Conservation (phyloP, 2,329 filamentous ascomycete species). For the Zymoseptoria crescenta region DNA sequence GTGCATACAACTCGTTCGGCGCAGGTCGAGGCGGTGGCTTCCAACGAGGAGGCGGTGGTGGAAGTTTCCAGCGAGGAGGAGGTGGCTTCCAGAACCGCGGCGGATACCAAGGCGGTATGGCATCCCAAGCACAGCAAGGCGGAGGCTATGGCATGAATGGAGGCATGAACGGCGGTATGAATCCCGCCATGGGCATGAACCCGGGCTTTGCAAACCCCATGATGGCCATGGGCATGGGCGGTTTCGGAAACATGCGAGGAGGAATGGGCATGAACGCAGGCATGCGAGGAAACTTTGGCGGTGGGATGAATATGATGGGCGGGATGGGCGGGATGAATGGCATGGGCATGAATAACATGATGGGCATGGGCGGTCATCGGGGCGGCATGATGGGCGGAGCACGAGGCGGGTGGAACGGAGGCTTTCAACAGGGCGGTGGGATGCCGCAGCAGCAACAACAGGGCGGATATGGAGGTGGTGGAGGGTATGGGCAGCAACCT, state of each 20-base stretch:
- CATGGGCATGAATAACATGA: conserved; percentile 27
- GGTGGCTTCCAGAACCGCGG: conserved; percentile 25
- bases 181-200: conserved; percentile 6
- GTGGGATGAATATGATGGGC: conserved; percentile 22
- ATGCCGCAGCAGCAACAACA: conserved; percentile 1
- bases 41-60: conserved; percentile 18
- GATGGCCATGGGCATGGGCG: conserved; percentile 12
- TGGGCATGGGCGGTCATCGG: conserved; percentile 40
- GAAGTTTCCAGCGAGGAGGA: conserved; percentile 23
- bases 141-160: conserved; percentile 21
- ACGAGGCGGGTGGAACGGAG: conserved; percentile 42
- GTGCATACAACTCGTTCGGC: conserved; percentile 24
- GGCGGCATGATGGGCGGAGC: conserved; percentile 43
- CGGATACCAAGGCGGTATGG: conserved; percentile 13
- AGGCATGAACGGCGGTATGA: conserved; percentile 8
- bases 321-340: conserved; percentile 7
- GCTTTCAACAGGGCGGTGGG: conserved; percentile 46
- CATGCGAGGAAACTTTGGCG: conserved; percentile 16
- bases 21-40: conserved; percentile 46
- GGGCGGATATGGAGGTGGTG: conserved; percentile 3
- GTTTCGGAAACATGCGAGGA: conserved; percentile 30
- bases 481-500: conserved; percentile 23
- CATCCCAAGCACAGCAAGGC: conserved; percentile 12
- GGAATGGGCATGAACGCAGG: conserved; percentile 7
- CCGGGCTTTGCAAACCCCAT: conserved; percentile 11